Evolutionary conservation across 352 stramenopile species (phyloP), one percentile per base, ranked within the genome.

Genomic region (Pythium myriotylum): DNA sequence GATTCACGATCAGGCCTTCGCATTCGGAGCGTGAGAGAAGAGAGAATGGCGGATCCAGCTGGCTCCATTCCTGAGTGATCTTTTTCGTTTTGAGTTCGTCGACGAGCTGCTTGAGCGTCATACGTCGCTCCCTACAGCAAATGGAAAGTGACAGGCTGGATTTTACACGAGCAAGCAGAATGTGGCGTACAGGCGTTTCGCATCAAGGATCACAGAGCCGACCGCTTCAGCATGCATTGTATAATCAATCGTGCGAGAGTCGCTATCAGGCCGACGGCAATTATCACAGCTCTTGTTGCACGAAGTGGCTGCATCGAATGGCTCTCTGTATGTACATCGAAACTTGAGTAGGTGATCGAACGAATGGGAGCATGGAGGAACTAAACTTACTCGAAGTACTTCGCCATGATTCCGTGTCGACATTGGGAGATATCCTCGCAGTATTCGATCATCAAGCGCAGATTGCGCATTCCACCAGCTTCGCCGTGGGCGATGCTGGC

Each of bases 31-130:
- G 66, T 20, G 77, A 65, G 10, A 87, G 54, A 1, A 56, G 62
- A 10, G 62, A 7, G 42, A 91, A 72, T 1, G 58, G 56, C n/a
- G 76, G 77, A 23, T 75, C 53, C n/a, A 86, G 43, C 5, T 68
- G 29, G 10, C 35, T 54, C 59, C 59, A 77, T 50, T 78, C 54
- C 29, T 85, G 79, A 1, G 59, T 42, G 26, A 79, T 63, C 46
- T 82, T 87, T 39, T 72, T 76, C 10, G 76, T 75, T 40, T 83
- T 85, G 33, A 84, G 73, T 47, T 89, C 82, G 27, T 91, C 79
- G 7, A 91, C 77, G 17, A 91, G 57, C 47, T 91, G 79, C 50
- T 89, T 91, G 22, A 91, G 58, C 17, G 82, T 89, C 22, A 86
- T 42, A 5, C 80, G 78, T n/a, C 70, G 70, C 58, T 91, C 76